Percentiles rank a stretch among this genome's conserved stretches.
phyloP scores from a whole-genome alignment of 1,284 basidiomycete genomes.

The Caloboletus inedulis region DNA sequence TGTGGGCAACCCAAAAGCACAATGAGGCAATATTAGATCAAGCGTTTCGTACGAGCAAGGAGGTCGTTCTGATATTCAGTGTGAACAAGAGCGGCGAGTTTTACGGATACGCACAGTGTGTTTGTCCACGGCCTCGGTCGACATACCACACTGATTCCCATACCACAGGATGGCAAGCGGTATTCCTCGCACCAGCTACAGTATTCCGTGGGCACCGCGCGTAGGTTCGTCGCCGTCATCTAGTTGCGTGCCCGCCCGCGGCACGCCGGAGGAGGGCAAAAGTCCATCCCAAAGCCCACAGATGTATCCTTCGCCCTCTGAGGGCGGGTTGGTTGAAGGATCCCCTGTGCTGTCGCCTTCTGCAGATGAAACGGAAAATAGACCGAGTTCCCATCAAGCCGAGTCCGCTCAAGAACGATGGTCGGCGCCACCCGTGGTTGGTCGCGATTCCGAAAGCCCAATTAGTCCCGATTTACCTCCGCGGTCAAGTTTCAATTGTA shows the following conservation, averaged over 20 bases:
- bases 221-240: conserved; percentile 36
- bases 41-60: conserved; percentile 83
- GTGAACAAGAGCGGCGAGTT: conserved; percentile 92
- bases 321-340: conserved; percentile 39
- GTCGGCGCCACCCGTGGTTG: conserved; percentile 55
- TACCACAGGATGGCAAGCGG: conserved; percentile 59
- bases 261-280: conserved; percentile 17
- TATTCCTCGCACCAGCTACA: conserved; percentile 48
- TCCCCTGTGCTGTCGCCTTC: conserved; percentile 38
- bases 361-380: not conserved
- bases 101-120: conserved; percentile 81
- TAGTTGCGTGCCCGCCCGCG: conserved; percentile 18
- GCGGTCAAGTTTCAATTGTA: conserved; percentile 36
- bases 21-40: conserved; percentile 90
- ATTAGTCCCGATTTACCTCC: conserved; percentile 30
- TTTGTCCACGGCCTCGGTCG: conserved; percentile 1
- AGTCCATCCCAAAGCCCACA: conserved; percentile 1
- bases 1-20: conserved; percentile 93
- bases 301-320: conserved; percentile 39
- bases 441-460: conserved; percentile 34
- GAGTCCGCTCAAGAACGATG: conserved; percentile 16
- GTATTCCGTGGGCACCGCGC: conserved; percentile 60
- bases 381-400: not conserved
- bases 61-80: conserved; percentile 87
- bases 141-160: conserved; percentile 6